Evolutionary conservation across 495 filamentous ascomycete species (phyloP).

Genomic region (Neurospora hispaniola): DNA sequence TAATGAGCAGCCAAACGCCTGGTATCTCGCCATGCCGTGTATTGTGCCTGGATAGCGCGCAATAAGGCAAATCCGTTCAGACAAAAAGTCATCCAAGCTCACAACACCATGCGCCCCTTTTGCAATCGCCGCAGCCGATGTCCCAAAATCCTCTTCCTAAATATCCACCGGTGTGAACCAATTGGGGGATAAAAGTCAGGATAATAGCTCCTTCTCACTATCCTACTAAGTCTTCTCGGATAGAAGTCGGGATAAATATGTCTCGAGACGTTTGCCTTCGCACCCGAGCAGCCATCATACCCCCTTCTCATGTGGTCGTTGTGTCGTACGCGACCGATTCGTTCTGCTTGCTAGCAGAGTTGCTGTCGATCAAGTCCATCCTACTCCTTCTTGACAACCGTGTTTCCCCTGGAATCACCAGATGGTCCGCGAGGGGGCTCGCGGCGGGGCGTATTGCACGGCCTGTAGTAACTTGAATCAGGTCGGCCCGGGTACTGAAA

Average conservation of each 20-base stretch:
- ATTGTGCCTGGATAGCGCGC: neutral
- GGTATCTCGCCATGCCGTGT: neutral
- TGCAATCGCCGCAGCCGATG: neutral
- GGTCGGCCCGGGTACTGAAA: neutral
- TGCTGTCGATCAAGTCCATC: neutral
- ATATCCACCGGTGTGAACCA: neutral
- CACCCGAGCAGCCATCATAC: neutral
- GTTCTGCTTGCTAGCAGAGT: neutral
- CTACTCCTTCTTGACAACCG: neutral
- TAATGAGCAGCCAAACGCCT: neutral
- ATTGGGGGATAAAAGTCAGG: neutral
- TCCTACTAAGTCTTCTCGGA: neutral
- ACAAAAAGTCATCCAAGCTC: neutral
- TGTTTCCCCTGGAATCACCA: neutral
- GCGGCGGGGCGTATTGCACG: neutral
- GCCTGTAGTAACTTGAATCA: constrained; percentile 2
- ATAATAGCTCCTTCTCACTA: neutral
- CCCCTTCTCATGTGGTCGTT: neutral
- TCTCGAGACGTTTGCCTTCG: neutral
- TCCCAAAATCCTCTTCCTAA: neutral
- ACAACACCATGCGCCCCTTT: neutral
- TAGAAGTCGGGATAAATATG: neutral
- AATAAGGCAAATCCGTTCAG: neutral
- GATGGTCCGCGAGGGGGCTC: neutral
- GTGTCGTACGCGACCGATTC: neutral